Conservation (phyloP, 1,284 basidiomycete species). For the Caloboletus firmus region DNA sequence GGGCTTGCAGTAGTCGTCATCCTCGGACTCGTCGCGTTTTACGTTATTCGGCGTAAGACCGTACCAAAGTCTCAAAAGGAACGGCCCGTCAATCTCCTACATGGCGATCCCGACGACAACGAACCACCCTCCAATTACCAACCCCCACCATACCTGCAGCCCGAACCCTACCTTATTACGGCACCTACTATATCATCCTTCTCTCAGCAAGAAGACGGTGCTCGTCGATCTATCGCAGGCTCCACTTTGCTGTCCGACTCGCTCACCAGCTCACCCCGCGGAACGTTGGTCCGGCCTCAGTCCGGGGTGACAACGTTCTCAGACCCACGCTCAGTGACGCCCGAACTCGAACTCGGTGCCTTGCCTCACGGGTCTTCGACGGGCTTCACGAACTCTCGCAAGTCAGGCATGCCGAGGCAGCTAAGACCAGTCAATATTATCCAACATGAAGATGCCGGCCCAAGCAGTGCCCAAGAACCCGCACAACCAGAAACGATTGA, state of each 20-base stretch:
- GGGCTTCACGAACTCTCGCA: constrained; percentile 42
- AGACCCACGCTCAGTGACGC: constrained; percentile 25
- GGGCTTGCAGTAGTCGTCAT: constrained; percentile 51
- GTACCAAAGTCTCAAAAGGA: constrained; percentile 45
- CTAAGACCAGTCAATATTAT: constrained; percentile 75
- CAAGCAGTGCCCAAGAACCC: constrained; percentile 33
- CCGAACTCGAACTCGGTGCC: constrained; percentile 29
- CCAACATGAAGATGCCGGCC: constrained; percentile 78
- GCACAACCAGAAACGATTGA: constrained; percentile 69
- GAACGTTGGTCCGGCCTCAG: constrained; percentile 16
- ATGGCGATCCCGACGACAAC: constrained; percentile 56
- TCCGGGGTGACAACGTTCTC: constrained; percentile 26
- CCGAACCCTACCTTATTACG: constrained; percentile 70
- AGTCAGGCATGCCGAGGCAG: constrained; percentile 40
- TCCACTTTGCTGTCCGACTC: constrained; percentile 25
- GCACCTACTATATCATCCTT: constrained; percentile 51
- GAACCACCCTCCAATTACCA: constrained; percentile 38
- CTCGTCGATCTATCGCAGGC: constrained; percentile 22
- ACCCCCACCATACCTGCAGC: constrained; percentile 65
- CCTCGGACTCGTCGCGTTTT: constrained; percentile 47
- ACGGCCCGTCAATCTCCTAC: constrained; percentile 61
- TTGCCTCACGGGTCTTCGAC: constrained; percentile 17
- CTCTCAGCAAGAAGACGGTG: constrained; percentile 24
- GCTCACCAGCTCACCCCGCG: constrained; percentile 10
- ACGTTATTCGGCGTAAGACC: constrained; percentile 53